Base-by-base conservation (phyloP, 805 yeast species). In the Henningerozyma blattae region DNA sequence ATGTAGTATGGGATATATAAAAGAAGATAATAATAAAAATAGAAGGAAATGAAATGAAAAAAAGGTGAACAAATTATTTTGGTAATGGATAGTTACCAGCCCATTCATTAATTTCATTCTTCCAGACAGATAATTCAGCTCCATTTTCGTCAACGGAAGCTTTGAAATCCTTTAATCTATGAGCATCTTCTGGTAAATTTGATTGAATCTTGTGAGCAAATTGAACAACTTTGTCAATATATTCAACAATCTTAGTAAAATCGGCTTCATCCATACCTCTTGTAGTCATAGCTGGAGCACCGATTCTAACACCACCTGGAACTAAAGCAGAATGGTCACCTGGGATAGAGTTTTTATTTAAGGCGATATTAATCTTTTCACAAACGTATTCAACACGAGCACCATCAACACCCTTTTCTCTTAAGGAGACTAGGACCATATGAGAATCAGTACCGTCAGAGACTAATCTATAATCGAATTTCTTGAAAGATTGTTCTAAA, bases 281-380 rank as follows among this genome's bases (percentile, higher is more conserved):
- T 39, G 96, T 84, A 44, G 95, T 75, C 97, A 89, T 89, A 37
- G 96, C 96, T 45, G 98, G 98, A 33, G 98, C 82, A 55, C 98
- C 98, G 42, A 89, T 80, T 67, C 98, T 82, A 45, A 89, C 75
- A 59, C 98, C 98, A 50, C 94, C 89, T 58, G 98, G 97, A 44
- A 86, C 89, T 44, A 89, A 71, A 34, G 97, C 97, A 30, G 94
- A 81, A 64, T 81, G 84, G 66, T 89, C 98, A 57, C 96, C 96
- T 43, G 98, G 97, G 45, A 89, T 85, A 31, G 98, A 79, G 75
- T 91, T 91, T 68, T 91, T 91, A 76, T 91, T 91, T 48, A 86
- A 75, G 28, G 97, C 96, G 56, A 91, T 85, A 72, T 89, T 87
- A 52, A 83, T 76, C 57, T 80, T 77, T 67, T 91, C 98, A 59